Evolutionary conservation across 192 early-diverging fungal species (phyloP).

Genomic region (Backusella mclennaniae): DNA sequence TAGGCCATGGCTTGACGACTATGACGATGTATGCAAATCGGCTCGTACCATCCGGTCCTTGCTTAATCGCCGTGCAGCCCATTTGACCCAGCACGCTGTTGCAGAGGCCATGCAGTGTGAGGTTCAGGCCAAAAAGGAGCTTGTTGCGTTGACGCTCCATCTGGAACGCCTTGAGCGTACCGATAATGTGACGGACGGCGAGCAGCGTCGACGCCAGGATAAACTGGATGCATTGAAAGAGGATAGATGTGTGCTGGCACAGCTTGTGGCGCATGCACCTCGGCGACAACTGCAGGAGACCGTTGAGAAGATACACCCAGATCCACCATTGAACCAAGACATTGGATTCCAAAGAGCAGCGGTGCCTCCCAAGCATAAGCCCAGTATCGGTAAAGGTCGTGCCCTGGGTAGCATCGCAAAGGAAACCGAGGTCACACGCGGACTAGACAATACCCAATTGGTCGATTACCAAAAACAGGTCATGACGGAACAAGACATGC

Average conservation of each 20-base stretch:
- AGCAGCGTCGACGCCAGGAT: conserved; percentile 74
- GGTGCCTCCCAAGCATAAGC: background rate
- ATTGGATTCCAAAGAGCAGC: conserved; percentile 23
- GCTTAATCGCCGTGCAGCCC: conserved; percentile 68
- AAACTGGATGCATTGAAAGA: conserved; percentile 70
- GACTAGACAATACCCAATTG: conserved; percentile 74
- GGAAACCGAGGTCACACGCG: conserved; percentile 78
- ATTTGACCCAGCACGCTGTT: conserved; percentile 68
- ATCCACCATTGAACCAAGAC: background rate
- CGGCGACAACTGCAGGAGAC: conserved; percentile 41
- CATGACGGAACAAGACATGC: conserved; percentile 82
- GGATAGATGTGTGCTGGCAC: conserved; percentile 60
- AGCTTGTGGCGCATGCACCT: conserved; percentile 47
- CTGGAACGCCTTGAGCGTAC: conserved; percentile 52
- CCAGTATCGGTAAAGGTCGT: conserved; percentile 3
- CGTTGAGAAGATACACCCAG: conserved; percentile 1
- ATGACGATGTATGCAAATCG: conserved; percentile 54
- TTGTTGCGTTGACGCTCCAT: conserved; percentile 47
- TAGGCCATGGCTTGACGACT: conserved; percentile 80
- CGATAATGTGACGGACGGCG: conserved; percentile 62
- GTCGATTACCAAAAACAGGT: conserved; percentile 72
- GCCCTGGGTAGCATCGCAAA: conserved; percentile 12
- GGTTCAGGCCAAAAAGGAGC: conserved; percentile 69
- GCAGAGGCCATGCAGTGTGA: conserved; percentile 72
- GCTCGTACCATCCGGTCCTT: conserved; percentile 70